Evolutionary conservation across 352 stramenopile species (phyloP), one percentile per base, ranked within the genome.

Genomic region (Globisporangium yorkense): DNA sequence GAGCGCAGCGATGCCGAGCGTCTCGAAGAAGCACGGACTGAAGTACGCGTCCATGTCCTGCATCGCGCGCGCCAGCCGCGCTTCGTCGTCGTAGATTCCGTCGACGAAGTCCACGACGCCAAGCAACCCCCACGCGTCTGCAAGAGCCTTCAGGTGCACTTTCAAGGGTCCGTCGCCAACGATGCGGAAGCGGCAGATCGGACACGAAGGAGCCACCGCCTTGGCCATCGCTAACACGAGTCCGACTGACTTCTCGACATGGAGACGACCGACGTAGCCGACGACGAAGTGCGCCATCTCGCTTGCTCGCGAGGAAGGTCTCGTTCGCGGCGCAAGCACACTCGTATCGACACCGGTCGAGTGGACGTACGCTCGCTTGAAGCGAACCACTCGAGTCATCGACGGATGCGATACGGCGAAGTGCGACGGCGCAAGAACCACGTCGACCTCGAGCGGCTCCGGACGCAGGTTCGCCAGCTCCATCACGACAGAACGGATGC

Each of bases 391-490:
- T 13, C 24, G 58, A 10, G 43, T 24, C 10, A 85, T 65, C 1
- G 69, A 83, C 24, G 74, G 79, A 37, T 88, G 77, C 0, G 70
- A 27, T 12, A 68, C 62, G 3, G 77, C 68, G 46, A 77, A 88
- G 31, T 75, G 75, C 3, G 77, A 88, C 1, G 75, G 77, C n/a
- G 71, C 70, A 5, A 88, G 63, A 15, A 88, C 59, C 13, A 71
- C 60, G 31, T 88, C 77, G 20, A 84, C 69, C 0, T 68, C 41
- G 5, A 84, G 37, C 20, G 37, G 39, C 20, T 65, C 63, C 1
- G 77, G 75, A 9, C 68, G 47, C 1, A 88, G 49, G 52, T 84
- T 88, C 2, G 77, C 60, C 5, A 88, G 63, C 54, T 88, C 77
- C 66, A 83, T 77, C 3, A 83, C 54, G 6, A 82, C 58, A 0